Evolutionary conservation across 1,139 yeast species (phyloP).

Genomic region (Tardiomyces depauwii): DNA sequence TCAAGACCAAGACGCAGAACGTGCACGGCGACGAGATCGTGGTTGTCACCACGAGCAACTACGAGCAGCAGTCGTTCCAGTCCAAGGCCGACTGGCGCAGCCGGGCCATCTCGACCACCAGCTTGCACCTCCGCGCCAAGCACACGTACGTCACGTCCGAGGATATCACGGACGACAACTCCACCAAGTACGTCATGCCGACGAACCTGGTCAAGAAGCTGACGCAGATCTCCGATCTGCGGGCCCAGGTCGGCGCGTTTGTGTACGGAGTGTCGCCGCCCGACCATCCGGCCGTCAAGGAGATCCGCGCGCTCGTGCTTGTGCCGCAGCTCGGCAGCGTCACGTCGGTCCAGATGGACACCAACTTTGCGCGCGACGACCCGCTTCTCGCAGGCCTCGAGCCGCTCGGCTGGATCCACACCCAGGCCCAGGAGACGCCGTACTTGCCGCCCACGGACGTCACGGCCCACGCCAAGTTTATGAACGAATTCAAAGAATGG

Average conservation of each 20-base stretch:
- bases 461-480: conserved; percentile 44
- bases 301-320: conserved; percentile 61
- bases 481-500: conserved; percentile 26
- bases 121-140: conserved; percentile 62
- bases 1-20: conserved; percentile 75
- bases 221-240: conserved; percentile 67
- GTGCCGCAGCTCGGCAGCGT: conserved; percentile 83
- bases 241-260: conserved; percentile 75
- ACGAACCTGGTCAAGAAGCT: conserved; percentile 69
- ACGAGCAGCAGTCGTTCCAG: conserved; percentile 73
- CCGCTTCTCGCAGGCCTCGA: conserved; percentile 37
- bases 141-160: conserved; percentile 63
- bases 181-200: conserved; percentile 65
- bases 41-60: conserved; percentile 84
- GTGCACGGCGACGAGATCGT: conserved; percentile 95
- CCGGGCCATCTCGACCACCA: conserved; percentile 70
- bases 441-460: conserved; percentile 52
- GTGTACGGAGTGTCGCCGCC: conserved; percentile 66
- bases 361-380: conserved; percentile 19
- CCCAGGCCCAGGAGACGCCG: conserved; percentile 49
- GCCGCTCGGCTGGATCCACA: conserved; percentile 73
- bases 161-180: conserved; percentile 42
- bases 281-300: conserved; percentile 65
- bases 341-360: conserved; percentile 53
- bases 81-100: conserved; percentile 90